Evolutionary conservation across 768 basidiomycete genomes (phyloP), one percentile per base, ranked within the genome.

Genomic region (Leccinum barrowsii): DNA sequence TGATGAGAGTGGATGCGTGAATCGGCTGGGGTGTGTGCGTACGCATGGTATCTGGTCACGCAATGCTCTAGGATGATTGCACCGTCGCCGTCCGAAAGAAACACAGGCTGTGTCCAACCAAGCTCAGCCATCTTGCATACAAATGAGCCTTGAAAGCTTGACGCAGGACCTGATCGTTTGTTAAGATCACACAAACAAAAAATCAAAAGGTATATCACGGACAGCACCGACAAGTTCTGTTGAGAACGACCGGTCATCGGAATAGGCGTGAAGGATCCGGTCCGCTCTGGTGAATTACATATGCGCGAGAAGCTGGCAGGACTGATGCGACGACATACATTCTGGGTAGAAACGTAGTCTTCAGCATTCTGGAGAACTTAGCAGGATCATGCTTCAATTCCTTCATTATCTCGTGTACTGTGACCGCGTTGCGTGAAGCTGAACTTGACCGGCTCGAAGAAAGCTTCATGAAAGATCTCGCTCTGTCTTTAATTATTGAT

Each of bases 111-210:
- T 2, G 78, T 82, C 84, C 85, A 86, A 0, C 75, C 73, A 5
- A 85, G 71, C 24, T 78, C 72, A 26, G 71, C 67, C 79, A 85
- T 83, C 68, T 85, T 85, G 57, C 70, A 60, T 7, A 81, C 73
- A 57, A 85, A 86, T 0, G 78, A 77, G 2, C 77, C n/a, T n/a
- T n/a, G n/a, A n/a, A n/a, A n/a, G n/a, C 79, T 68, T 86, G 85
- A 1, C 84, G 80, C 13, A 84, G 60, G 1, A 84, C 78, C 81
- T 82, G 32, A 12, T 42, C 7, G 21, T 32, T 12, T 1, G 10
- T 52, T 59, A 32, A 55, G 42, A 19, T 42, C 2, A 2, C 1
- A 46, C 1, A 11, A 57, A 44, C 0, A 11, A 40, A 8, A 7
- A 24, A 10, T 7, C 21, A 15, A 15, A 13, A 13, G 2, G 4